Evolutionary conservation across 805 yeast genomes (phyloP), one percentile per base, ranked within the genome.

Genomic region (Metschnikowia kofuensis): DNA sequence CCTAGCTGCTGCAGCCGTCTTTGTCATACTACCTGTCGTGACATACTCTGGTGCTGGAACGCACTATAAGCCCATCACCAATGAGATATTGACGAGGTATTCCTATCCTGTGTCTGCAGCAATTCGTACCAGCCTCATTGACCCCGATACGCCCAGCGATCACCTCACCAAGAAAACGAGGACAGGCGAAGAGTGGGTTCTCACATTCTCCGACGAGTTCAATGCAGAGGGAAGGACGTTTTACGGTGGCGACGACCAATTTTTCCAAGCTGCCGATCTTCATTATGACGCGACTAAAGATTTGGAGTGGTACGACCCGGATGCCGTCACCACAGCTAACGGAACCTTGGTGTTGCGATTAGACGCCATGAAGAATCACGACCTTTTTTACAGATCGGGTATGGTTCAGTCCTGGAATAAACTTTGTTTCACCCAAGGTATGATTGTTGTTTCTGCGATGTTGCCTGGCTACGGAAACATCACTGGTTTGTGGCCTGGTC

Each of bases 271-370:
- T 3, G 87, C 84, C 2, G 89, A 90, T 68, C 58, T 90, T 34
- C 82, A 89, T 65, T 91, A 91, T 66, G 91, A 78, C 47, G 96
- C 96, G 26, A 91, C 97, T 6, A 70, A 79, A 49, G 97, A 91
- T 73, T 76, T 89, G 62, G 97, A 91, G 71, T 91, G 97, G 97
- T 91, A 91, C 67, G 85, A 83, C 51, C 98, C 98, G 1, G 97
- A 91, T 64, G 96, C 96, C 1, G 82, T 77, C 3, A 77, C 83
- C 30, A 91, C 97, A 0, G 72, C 68, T 6, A 80, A 87, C 56
- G 97, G 97, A 51, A 76, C 89, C 5, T 64, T 87, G 43, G 68
- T 72, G 42, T 59, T 91, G 21, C 75, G 84, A 46, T 70, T 91
- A 82, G 97, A 91, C 63, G 96, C 96, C 1, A 87, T 72, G 67